Evolutionary conservation across 2,329 filamentous ascomycete species (phyloP), one percentile per base, ranked within the genome.

Genomic region (Pleomassaria siparia): DNA sequence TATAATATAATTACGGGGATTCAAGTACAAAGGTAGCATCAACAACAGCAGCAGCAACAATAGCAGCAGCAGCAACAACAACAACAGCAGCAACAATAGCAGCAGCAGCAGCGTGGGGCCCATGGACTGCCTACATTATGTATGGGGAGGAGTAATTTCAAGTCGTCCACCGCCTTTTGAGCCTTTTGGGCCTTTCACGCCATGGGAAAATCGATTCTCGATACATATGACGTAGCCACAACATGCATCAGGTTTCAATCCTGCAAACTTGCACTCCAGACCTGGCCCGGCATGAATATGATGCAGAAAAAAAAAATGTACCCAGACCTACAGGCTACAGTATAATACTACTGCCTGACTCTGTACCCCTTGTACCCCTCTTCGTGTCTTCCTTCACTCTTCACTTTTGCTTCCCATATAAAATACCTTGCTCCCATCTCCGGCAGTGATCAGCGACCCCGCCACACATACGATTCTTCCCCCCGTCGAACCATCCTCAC

Each of bases 171-270:
- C 35, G 35, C 35, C 35, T 37, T 37, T 37, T 37, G 8, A n/a
- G 35, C 35, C 35, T 22, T 9, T 12, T 35, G 20, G 20, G 24
- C n/a, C n/a, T n/a, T n/a, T n/a, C n/a, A n/a, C n/a, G n/a, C n/a
- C 35, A 37, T 37, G 35, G 35, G 32, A 37, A 37, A 37, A 37
- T 3, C 35, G 8, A 37, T 37, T 37, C 35, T 37, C 35, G 18
- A 37, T 37, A 37, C 18, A 37, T 18, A 37, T 37, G 35, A 37
- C 35, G 35, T 37, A 37, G 35, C 18, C 13, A 20, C 3, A 13
- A 37, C 21, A n/a, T 18, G 35, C 35, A 37, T 37, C 35, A 37
- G 35, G 35, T 37, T 37, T 37, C 35, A 22, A 22, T 37, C 35
- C n/a, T 20, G 35, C 24, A 37, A 37, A 18, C 20, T 22, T n/a